These are phyloP conservation scores for Geopyxis carbonaria DNA, from an alignment of 495 filamentous ascomycete genomes.

Conservation along the genomic window DNA sequence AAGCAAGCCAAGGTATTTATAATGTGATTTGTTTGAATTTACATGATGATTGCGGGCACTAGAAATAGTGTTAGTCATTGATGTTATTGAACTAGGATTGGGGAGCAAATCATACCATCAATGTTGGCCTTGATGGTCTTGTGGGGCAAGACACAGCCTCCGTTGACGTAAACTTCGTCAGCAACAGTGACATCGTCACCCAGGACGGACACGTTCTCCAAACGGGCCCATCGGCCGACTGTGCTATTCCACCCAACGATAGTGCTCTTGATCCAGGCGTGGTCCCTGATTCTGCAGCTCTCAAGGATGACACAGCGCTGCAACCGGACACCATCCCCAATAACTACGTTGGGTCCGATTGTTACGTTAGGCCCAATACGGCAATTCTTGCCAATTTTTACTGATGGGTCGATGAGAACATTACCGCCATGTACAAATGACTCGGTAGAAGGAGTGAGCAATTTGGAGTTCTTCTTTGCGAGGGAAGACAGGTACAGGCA, in stretches of 20 bases:
- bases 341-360: constrained; percentile 83
- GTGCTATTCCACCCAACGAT: constrained; percentile 99
- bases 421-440: constrained; percentile 88
- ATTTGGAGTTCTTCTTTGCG: constrained; percentile 78
- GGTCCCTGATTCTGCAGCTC: constrained; percentile 90
- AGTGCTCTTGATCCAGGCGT: constrained; percentile 97
- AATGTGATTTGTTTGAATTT: constrained; percentile 22
- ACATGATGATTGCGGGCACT: constrained; percentile 80
- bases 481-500: constrained; percentile 93
- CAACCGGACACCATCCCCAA: constrained; percentile 87
- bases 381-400: constrained; percentile 97
- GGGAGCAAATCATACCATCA: constrained; percentile 43
- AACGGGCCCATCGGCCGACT: constrained; percentile 83
- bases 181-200: constrained; percentile 98
- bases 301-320: constrained; percentile 85
- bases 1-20: background rate
- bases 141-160: constrained; percentile 86
- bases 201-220: constrained; percentile 94
- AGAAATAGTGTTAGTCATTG: constrained; percentile 6
- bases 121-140: constrained; percentile 99
- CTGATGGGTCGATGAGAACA: constrained; percentile 85
- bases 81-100: background rate
- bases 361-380: constrained; percentile 96
- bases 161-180: constrained; percentile 98
- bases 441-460: constrained; percentile 56